Conservation (phyloP, 2,329 filamentous ascomycete genomes). For the Nemania sp. region DNA sequence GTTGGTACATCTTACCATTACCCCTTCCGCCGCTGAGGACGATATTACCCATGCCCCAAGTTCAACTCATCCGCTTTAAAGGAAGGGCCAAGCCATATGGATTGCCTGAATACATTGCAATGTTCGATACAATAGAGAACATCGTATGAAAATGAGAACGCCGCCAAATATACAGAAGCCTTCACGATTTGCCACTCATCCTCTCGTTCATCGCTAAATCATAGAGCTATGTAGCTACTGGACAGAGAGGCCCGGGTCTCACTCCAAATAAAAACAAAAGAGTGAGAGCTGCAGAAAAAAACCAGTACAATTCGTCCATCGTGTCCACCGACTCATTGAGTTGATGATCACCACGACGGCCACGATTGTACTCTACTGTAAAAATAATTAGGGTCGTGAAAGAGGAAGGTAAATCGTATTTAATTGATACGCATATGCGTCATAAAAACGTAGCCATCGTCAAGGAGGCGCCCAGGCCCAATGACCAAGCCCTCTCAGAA, state of each 20-base stretch:
- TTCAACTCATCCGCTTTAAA: conserved; percentile 5
- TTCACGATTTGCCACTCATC: conserved; percentile 4
- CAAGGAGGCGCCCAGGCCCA: conserved; percentile 35
- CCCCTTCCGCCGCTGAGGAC: conserved; percentile 2
- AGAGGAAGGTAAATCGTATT: conserved; percentile 31
- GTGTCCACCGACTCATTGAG: conserved; percentile 33
- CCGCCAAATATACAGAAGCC: conserved; percentile 25
- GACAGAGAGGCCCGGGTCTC: conserved; percentile 2
- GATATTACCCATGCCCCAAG: conserved; percentile 15
- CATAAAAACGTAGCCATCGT: conserved; percentile 45
- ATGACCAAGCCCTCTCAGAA: conserved; percentile 24
- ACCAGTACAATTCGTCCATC: conserved; percentile 35
- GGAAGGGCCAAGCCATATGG: background rate
- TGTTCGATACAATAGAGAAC: conserved; percentile 11
- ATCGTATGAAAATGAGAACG: conserved; percentile 1
- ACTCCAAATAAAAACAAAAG: conserved; percentile 5
- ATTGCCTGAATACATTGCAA: conserved; percentile 10
- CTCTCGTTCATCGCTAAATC: conserved; percentile 3
- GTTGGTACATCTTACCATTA: conserved; percentile 25
- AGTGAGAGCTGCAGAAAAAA: too few relatives aligned
- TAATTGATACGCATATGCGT: conserved; percentile 43
- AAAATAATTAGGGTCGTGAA: conserved; percentile 32
- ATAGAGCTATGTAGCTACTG: background rate
- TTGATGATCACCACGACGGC: conserved; percentile 26
- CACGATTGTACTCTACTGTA: conserved; percentile 30